Conservation (phyloP, 1,284 basidiomycete genomes). For the Fomitiporia mediterranea region DNA sequence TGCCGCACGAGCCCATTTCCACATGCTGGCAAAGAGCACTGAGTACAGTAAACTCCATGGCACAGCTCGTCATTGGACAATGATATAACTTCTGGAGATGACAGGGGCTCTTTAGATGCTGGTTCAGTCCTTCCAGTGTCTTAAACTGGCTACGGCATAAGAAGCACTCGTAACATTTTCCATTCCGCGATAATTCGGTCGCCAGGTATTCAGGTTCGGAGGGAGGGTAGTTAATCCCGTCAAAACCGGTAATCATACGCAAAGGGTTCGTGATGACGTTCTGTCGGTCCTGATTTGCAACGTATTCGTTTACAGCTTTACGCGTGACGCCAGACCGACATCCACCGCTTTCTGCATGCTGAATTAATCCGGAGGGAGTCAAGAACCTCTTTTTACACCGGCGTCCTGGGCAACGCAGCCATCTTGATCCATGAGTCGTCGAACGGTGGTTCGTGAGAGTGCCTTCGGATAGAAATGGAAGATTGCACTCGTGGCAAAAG, state of each 20-base stretch:
- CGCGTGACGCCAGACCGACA: slow-evolving; percentile 32
- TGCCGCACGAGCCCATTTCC: slow-evolving; percentile 24
- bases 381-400: slow-evolving; percentile 29
- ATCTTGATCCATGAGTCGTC: slow-evolving; percentile 24
- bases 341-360: slow-evolving; percentile 32
- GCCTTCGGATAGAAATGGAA: slow-evolving; percentile 33
- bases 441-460: slow-evolving; percentile 27
- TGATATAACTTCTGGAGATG: slow-evolving; percentile 24
- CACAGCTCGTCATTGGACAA: slow-evolving; percentile 23
- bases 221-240: slow-evolving; percentile 3
- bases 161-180: slow-evolving; percentile 35
- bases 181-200: slow-evolving; percentile 35
- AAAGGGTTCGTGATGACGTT: slow-evolving; percentile 31
- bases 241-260: slow-evolving; percentile 26
- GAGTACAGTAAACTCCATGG: slow-evolving; percentile 21
- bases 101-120: slow-evolving; percentile 32
- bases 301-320: slow-evolving; percentile 27
- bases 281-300: slow-evolving; percentile 26
- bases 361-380: slow-evolving; percentile 29
- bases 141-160: slow-evolving; percentile 31
- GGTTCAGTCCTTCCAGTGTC: slow-evolving; percentile 28
- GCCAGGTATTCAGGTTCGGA: slow-evolving; percentile 25
- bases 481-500: slow-evolving; percentile 45
- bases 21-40: slow-evolving; percentile 26
- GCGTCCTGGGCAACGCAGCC: slow-evolving; percentile 25